These are phyloP conservation scores for Moniliella sp. DNA, from an alignment of 1,284 basidiomycete species.

Conservation along the genomic window DNA sequence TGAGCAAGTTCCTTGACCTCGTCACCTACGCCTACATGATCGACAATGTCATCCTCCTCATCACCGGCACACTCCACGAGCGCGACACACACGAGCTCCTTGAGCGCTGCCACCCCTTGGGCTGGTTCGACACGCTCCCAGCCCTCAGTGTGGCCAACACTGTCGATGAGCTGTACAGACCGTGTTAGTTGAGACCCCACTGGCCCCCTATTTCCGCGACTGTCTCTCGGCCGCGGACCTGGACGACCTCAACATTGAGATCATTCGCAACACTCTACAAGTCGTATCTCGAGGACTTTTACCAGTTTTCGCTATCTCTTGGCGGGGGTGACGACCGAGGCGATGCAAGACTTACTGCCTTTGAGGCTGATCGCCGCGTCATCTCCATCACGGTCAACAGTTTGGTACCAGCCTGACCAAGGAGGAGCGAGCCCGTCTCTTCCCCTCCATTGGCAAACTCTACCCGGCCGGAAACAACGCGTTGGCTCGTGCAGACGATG, in stretches of 20 bases:
- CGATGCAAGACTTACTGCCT: constrained; percentile 70
- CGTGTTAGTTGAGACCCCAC: constrained; percentile 85
- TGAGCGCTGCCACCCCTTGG: constrained; percentile 86
- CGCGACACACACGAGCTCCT: constrained; percentile 89
- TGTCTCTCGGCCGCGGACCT: constrained; percentile 85
- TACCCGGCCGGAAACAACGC: constrained; percentile 89
- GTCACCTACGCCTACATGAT: constrained; percentile 99
- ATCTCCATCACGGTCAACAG: constrained; percentile 99
- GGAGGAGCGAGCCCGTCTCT: constrained; percentile 82
- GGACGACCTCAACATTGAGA: constrained; percentile 97
- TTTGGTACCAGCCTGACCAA: constrained; percentile 85
- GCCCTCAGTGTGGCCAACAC: constrained; percentile 96
- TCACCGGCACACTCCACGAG: constrained; percentile 90
- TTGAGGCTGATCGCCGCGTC: constrained; percentile 86
- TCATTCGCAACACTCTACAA: constrained; percentile 99
- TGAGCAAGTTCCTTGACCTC: constrained; percentile 86
- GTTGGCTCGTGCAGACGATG: constrained; percentile 77
- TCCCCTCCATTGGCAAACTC: constrained; percentile 75
- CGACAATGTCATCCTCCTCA: constrained; percentile 92
- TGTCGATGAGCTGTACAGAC: constrained; percentile 93
- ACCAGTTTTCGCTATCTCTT: constrained; percentile 56
- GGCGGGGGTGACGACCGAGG: constrained; percentile 65
- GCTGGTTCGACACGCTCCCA: constrained; percentile 93
- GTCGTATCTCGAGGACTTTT: constrained; percentile 93
- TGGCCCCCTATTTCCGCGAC: constrained; percentile 93